Percentiles rank a stretch among this genome's conserved stretches.
These are phyloP conservation scores for Boechera stricta DNA, from an alignment of 345 rosid species.

Conservation along the genomic window DNA sequence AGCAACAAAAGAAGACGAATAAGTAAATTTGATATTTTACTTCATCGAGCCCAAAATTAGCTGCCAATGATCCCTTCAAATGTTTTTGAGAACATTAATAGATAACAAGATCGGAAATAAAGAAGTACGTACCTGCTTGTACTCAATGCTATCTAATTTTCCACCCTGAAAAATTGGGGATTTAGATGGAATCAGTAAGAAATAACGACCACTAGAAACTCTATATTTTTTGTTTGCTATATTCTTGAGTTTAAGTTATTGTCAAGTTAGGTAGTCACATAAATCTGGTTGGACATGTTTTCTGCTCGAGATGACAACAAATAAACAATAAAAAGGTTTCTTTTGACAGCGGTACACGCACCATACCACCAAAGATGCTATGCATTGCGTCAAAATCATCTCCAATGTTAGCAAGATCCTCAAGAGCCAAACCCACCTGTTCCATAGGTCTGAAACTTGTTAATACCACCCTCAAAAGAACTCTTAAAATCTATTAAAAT, in stretches of 20 bases:
- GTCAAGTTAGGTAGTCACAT: constrained; percentile 1
- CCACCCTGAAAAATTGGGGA: constrained; percentile 67
- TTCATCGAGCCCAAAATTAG: constrained; percentile 3
- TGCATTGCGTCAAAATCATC: constrained; percentile 69
- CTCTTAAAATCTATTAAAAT: background rate
- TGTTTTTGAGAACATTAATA: constrained; percentile 1
- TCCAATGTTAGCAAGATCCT: constrained; percentile 65
- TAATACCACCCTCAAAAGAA: constrained; percentile 10
- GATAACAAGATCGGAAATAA: background rate
- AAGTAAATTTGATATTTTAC: constrained; percentile 13
- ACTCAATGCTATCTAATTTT: constrained; percentile 69
- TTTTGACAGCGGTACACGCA: constrained; percentile 44
- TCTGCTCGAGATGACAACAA: background rate
- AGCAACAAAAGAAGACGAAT: constrained; percentile 6
- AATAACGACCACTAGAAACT: constrained; percentile 21
- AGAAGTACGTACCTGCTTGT: constrained; percentile 71
- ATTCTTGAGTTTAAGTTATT: background rate
- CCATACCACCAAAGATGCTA: constrained; percentile 65
- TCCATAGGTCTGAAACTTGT: constrained; percentile 19
- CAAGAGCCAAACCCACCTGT: constrained; percentile 74
- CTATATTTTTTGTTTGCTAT: background rate
- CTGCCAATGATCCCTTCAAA: constrained; percentile 8
- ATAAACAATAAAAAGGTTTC: background rate
- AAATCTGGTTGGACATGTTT: constrained; percentile 3
- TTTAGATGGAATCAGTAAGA: constrained; percentile 22